Evolutionary conservation across 176 grass and related monocot species (phyloP).

Genomic region (Neostapfia colusana): DNA sequence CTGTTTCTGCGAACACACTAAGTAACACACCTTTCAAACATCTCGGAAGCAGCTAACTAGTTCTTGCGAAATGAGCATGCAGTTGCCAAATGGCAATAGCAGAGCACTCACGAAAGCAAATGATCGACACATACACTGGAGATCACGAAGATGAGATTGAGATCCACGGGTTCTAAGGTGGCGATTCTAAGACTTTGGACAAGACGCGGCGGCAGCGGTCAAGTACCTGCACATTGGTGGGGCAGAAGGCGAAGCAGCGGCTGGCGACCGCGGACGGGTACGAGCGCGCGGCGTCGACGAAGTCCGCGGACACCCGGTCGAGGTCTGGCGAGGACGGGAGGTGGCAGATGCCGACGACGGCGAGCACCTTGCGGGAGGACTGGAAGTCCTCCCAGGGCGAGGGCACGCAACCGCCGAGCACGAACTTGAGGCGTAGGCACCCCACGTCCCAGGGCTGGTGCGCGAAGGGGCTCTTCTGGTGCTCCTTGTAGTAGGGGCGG

Average conservation of each 20-base stretch:
- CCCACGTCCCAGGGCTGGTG: constrained; percentile 87
- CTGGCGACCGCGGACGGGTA: constrained; percentile 68
- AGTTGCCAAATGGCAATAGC: neutral
- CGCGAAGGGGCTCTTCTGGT: constrained; percentile 95
- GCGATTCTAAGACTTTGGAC: constrained; percentile 5
- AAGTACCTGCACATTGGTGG: constrained; percentile 73
- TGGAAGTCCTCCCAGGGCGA: constrained; percentile 99
- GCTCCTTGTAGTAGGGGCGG: constrained; percentile 87
- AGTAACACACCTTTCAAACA: constrained; percentile 16
- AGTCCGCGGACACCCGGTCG: constrained; percentile 59
- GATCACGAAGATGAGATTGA: constrained; percentile 17
- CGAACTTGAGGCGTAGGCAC: constrained; percentile 78
- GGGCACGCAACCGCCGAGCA: constrained; percentile 72
- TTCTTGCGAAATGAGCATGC: neutral
- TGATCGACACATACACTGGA: neutral
- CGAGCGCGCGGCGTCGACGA: constrained; percentile 51
- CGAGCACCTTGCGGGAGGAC: constrained; percentile 93
- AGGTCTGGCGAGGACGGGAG: constrained; percentile 73
- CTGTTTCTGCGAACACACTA: too few species aligned
- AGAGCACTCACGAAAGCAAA: constrained; percentile 22
- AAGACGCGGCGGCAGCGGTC: neutral
- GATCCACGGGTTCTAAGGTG: neutral
- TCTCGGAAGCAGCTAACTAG: constrained; percentile 8
- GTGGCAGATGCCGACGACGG: constrained; percentile 85
- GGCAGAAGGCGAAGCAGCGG: constrained; percentile 92